phyloP scores from a whole-genome alignment of 441 rosid genomes.

The Erodium texanum region DNA sequence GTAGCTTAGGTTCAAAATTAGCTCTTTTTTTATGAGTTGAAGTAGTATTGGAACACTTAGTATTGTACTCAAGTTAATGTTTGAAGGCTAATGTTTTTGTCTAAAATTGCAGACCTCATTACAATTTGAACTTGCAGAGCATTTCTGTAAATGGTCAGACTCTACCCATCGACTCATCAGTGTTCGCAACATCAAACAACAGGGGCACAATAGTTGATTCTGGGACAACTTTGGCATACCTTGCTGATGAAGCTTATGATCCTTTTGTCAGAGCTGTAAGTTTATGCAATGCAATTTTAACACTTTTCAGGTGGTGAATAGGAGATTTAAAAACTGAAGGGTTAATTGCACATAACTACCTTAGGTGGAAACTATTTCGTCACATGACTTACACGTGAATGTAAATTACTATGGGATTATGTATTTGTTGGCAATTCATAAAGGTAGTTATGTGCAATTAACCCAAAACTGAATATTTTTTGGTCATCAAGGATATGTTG shows the following conservation, averaged over 20 bases:
- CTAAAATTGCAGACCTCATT: conserved; percentile 71
- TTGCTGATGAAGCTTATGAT: conserved; percentile 65
- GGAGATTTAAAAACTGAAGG: no score
- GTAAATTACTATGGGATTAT: no score
- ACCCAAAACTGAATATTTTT: background rate
- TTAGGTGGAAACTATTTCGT: no score
- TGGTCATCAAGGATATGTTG: background rate
- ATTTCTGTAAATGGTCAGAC: conserved; percentile 65
- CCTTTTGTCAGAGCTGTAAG: conserved; percentile 73
- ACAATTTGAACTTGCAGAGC: conserved; percentile 80
- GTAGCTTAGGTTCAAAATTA: background rate
- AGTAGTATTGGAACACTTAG: background rate
- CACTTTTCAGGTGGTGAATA: conserved; percentile 4
- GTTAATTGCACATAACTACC: no score
- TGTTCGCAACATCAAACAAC: conserved; percentile 58
- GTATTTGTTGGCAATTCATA: no score
- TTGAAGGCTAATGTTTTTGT: conserved; percentile 4
- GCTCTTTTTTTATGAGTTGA: background rate
- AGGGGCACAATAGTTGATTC: conserved; percentile 90
- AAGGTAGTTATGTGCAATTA: no score
- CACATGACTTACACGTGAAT: no score
- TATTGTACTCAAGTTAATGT: no score
- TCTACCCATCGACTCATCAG: conserved; percentile 54
- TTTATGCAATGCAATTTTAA: conserved; percentile 14
- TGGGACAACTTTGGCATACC: conserved; percentile 93